These are phyloP conservation scores for Ceratocystiopsis minuta DNA, from an alignment of 2,329 filamentous ascomycete genomes.

Conservation along the genomic window DNA sequence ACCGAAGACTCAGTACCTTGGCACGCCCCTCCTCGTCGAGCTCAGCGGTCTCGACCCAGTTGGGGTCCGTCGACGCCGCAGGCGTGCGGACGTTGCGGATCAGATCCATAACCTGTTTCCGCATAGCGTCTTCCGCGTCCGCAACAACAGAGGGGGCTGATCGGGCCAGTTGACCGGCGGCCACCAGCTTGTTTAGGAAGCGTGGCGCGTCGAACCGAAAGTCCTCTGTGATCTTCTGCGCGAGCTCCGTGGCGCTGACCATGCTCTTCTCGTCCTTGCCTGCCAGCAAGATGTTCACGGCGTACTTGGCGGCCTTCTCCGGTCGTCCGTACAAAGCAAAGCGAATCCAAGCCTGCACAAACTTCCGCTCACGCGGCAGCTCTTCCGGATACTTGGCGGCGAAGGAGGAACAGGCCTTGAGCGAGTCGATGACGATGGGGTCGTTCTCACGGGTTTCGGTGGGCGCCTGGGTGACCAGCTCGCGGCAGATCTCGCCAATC, in stretches of 20 bases:
- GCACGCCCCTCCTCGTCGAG: constrained; percentile 67
- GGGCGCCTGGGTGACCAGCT: constrained; percentile 66
- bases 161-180: constrained; percentile 58
- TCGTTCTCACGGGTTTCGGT: constrained; percentile 50
- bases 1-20: constrained; percentile 69
- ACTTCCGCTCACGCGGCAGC: constrained; percentile 63
- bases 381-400: constrained; percentile 72
- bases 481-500: constrained; percentile 76
- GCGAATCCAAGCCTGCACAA: constrained; percentile 60
- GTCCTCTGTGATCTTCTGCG: constrained; percentile 56
- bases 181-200: constrained; percentile 58
- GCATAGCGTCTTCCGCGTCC: constrained; percentile 57
- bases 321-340: constrained; percentile 74
- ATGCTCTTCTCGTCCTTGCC: constrained; percentile 54
- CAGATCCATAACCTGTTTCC: constrained; percentile 60
- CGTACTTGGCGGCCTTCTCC: constrained; percentile 76
- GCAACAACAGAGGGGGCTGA: constrained; percentile 55
- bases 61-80: constrained; percentile 11
- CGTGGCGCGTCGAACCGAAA: constrained; percentile 55
- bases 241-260: constrained; percentile 68
- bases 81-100: constrained; percentile 47
- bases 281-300: constrained; percentile 73
- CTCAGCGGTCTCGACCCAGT: constrained; percentile 48
- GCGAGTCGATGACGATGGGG: constrained; percentile 60
- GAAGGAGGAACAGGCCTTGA: constrained; percentile 88